Evolutionary conservation across 2,329 filamentous ascomycete species (phyloP).

Genomic region (Pyrenophora tritici-repentis): DNA sequence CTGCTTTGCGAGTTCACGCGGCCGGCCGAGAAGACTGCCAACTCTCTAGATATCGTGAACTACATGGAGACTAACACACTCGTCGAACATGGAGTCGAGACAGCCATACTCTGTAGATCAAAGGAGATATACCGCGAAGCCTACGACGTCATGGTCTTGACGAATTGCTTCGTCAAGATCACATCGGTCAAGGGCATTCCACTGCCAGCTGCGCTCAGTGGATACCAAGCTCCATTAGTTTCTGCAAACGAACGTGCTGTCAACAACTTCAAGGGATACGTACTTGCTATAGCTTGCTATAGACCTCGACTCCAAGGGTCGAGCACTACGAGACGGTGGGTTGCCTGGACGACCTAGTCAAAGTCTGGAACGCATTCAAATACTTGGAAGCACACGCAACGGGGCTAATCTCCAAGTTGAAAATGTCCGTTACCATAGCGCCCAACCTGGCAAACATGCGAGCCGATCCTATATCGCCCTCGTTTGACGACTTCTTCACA

Average conservation of each 20-base stretch:
- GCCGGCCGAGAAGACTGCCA: neutral
- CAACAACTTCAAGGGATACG: constrained; percentile 18
- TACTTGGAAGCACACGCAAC: constrained; percentile 9
- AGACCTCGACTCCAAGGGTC: constrained; percentile 2
- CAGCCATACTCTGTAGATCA: neutral
- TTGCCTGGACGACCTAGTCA: constrained; percentile 3
- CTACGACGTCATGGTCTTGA: constrained; percentile 20
- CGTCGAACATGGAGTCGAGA: neutral
- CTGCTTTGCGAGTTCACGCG: neutral
- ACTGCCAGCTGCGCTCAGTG: neutral
- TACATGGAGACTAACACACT: neutral
- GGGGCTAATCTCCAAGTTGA: constrained; percentile 5
- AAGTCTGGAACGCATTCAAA: constrained; percentile 15
- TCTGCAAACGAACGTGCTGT: neutral
- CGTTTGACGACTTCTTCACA: constrained; percentile 20
- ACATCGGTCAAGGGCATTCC: constrained; percentile 9
- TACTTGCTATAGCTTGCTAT: constrained; percentile 17
- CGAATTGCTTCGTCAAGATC: constrained; percentile 22
- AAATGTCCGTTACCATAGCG: constrained; percentile 14
- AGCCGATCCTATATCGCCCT: neutral
- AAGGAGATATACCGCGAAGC: constrained; percentile 5
- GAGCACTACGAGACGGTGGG: neutral
- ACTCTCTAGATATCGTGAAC: neutral
- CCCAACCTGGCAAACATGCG: neutral
- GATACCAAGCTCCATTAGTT: constrained; percentile 12